Evolutionary conservation across 768 basidiomycete species (phyloP).

Genomic region (Cytidiella melzeri): DNA sequence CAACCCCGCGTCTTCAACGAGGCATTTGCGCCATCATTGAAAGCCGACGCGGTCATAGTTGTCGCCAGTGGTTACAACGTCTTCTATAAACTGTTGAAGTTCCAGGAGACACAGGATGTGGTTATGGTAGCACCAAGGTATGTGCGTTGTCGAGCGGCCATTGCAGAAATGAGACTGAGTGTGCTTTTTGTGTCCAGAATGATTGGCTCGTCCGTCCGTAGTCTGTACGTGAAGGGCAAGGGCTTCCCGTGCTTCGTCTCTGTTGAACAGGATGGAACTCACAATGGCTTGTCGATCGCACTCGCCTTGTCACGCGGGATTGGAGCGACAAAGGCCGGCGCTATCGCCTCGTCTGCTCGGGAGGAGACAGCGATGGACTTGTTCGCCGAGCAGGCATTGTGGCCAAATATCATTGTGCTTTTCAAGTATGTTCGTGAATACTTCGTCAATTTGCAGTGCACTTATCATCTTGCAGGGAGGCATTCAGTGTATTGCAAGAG

Average conservation of each 20-base stretch:
- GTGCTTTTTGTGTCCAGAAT: constrained; percentile 37
- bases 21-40: constrained; percentile 43
- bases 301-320: constrained; percentile 52
- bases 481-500: constrained; percentile 55
- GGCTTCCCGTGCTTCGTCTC: constrained; percentile 65
- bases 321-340: constrained; percentile 57
- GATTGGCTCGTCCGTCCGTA: constrained; percentile 63
- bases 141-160: neutral
- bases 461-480: constrained; percentile 34
- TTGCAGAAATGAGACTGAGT: neutral
- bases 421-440: constrained; percentile 36
- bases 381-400: constrained; percentile 58
- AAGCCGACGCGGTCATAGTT: constrained; percentile 42
- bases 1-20: constrained; percentile 60
- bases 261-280: constrained; percentile 55
- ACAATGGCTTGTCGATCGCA: constrained; percentile 38
- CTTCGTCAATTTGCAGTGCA: neutral
- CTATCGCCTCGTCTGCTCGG: constrained; percentile 53
- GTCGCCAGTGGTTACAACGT: constrained; percentile 65
- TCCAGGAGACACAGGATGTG: constrained; percentile 48
- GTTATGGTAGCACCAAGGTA: constrained; percentile 65
- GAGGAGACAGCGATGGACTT: constrained; percentile 65
- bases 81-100: constrained; percentile 51
- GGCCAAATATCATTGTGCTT: constrained; percentile 62
- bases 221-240: constrained; percentile 50